Base-by-base conservation (phyloP, 208 protist genomes). In the Blechomonas ayalai region DNA sequence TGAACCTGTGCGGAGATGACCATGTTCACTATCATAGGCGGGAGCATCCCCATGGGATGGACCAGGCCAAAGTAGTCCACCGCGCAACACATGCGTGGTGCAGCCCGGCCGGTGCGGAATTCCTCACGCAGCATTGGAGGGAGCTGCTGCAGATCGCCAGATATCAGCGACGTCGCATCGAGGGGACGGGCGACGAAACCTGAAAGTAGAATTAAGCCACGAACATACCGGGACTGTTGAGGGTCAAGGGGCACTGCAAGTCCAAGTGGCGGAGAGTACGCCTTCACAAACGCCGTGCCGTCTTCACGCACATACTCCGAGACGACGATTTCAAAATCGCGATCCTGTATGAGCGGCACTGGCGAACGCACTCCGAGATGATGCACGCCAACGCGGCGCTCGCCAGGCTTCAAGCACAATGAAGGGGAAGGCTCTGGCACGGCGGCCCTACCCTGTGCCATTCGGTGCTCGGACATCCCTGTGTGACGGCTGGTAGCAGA, bases 291-390 rank as follows among this genome's bases (percentile, higher is more conserved):
- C 25, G 74, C 70, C 9, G 59, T 81, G 20, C 72, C 77, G 46
- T 87, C 69, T 4, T 10, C 25, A 8, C 49, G 41, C 35, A 80
- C 63, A 46, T 71, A 68, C 68, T 87, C 74, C 24, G 66, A 49
- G 5, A 87, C 68, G 4, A 87, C 68, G 15, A 91, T 51, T 48
- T 91, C 82, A 33, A 91, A 82, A 40, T 91, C 82, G 33, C 82
- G 66, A 35, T 71, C 63, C 51, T 78, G 73, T 19, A 87, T 64
- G 22, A 84, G 55, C 4, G 63, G 69, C 2, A 91, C 63, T 0
- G 77, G 74, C 2, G 69, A 76, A 39, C 49, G 62, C 24, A 78
- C 58, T 18, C 64, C 77, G 23, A 91, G 59, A 61, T 91, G 82
- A 36, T 87, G 72, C 22, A 91, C 48, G 15, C 58, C 78, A 1